phyloP scores from a whole-genome alignment of 768 basidiomycete genomes.

The Naganishia vishniacii region DNA sequence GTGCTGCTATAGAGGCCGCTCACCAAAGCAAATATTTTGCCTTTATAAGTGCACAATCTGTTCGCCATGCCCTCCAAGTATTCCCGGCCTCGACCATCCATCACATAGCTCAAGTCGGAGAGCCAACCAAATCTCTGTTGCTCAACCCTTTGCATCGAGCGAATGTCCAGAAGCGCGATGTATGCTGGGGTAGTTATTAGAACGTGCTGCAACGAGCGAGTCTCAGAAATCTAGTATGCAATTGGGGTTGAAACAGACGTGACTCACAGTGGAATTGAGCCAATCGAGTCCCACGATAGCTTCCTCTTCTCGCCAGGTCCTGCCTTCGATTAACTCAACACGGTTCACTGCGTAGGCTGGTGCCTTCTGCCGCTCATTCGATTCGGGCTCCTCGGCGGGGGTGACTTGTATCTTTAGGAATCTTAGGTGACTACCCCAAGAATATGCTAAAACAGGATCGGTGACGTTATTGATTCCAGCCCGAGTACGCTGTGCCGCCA shows the following conservation, averaged over 20 bases:
- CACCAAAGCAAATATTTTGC: constrained; percentile 84
- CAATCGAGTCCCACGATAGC: constrained; percentile 73
- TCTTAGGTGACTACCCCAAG: constrained; percentile 69
- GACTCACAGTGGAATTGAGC: constrained; percentile 79
- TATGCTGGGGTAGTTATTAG: constrained; percentile 57
- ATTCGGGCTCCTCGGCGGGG: not conserved
- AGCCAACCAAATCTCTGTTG: constrained; percentile 8
- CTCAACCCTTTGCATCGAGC: constrained; percentile 59
- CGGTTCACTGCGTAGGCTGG: constrained; percentile 21
- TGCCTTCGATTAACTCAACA: constrained; percentile 60
- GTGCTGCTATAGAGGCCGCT: constrained; percentile 22
- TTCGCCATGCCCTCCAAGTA: constrained; percentile 55
- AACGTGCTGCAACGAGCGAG: constrained; percentile 58
- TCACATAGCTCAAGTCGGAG: constrained; percentile 15
- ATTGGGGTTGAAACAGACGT: no score
- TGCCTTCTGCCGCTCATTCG: constrained; percentile 49
- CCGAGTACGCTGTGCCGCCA: constrained; percentile 26
- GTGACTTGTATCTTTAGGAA: constrained; percentile 63
- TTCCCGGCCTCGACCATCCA: not conserved
- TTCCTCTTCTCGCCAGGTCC: constrained; percentile 59
- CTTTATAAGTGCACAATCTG: constrained; percentile 61
- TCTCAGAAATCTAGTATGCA: no score
- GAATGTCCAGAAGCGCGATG: constrained; percentile 68
- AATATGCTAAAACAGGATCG: constrained; percentile 69
- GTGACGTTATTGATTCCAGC: not conserved